phyloP scores from a whole-genome alignment of 805 yeast species.

The Sungouiella blattae region DNA sequence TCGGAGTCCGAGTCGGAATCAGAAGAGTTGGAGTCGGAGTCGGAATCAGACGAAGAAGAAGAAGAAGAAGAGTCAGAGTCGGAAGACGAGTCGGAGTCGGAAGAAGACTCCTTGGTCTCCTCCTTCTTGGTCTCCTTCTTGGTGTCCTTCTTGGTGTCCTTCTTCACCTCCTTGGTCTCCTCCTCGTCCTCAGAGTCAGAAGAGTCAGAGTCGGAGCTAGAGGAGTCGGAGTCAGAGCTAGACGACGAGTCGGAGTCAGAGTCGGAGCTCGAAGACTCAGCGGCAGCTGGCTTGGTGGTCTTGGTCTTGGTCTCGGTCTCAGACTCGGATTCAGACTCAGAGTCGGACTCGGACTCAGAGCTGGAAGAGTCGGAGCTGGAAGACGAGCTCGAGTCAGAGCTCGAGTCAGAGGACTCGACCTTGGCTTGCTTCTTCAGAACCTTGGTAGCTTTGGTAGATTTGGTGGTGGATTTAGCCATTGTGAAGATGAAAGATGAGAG shows the following conservation, averaged over 20 bases:
- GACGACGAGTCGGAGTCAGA: slow-evolving; percentile 22
- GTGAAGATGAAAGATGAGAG: slow-evolving; percentile 6
- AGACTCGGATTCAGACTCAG: slow-evolving; percentile 4
- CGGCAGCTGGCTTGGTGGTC: slow-evolving; percentile 21
- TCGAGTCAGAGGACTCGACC: slow-evolving; percentile 1
- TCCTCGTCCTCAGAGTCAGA: slow-evolving; percentile 24
- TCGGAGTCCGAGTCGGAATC: slow-evolving; percentile 34
- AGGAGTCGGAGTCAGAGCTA: slow-evolving; percentile 34
- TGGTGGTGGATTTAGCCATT: slow-evolving; percentile 40
- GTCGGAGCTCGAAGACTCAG: slow-evolving; percentile 16
- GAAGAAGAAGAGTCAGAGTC: slow-evolving; percentile 26
- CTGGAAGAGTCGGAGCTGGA: slow-evolving; percentile 1
- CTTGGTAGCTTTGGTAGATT: slow-evolving; percentile 15
- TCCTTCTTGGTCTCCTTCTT: slow-evolving; percentile 4
- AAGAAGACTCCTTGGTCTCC: slow-evolving; percentile 24
- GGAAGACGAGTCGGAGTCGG: slow-evolving; percentile 12
- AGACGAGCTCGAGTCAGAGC: slow-evolving; percentile 5
- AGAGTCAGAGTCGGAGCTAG: no score
- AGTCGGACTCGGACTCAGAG: slow-evolving; percentile 4
- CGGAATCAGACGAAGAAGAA: slow-evolving; percentile 38
- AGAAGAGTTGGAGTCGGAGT: slow-evolving; percentile 37
- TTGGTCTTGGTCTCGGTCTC: slow-evolving; percentile 16
- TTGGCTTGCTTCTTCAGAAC: slow-evolving; percentile 7
- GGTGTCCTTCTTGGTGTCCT: slow-evolving; percentile 1
- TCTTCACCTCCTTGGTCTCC: slow-evolving; percentile 3